Evolutionary conservation across 257 asterid species (phyloP).

Genomic region (Plantago elongata): DNA sequence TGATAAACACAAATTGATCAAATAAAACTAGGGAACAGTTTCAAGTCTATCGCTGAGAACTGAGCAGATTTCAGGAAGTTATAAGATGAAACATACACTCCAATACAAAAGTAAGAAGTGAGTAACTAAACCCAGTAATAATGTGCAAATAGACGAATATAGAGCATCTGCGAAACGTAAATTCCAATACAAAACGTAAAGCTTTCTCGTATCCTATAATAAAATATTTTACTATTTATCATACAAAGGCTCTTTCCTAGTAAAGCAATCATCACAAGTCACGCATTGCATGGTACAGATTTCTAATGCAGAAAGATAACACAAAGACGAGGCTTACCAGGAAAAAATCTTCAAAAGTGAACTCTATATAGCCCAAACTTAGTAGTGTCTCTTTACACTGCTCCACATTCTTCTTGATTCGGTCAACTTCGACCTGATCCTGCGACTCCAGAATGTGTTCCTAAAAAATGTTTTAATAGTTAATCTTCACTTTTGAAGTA

Average conservation of each 20-base stretch:
- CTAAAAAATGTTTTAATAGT: conserved; percentile 32
- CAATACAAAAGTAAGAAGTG: neutral
- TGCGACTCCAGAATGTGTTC: conserved; percentile 81
- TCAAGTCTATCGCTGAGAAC: too few relatives aligned
- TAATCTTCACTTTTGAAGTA: conserved; percentile 16
- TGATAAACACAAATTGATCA: too few relatives aligned
- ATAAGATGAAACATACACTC: neutral
- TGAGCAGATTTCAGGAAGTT: too few relatives aligned
- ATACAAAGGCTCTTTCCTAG: neutral
- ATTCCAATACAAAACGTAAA: neutral
- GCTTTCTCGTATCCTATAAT: neutral
- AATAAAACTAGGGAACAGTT: too few relatives aligned
- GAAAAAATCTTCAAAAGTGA: conserved; percentile 94
- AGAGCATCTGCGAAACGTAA: too few relatives aligned
- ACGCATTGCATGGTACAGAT: too few relatives aligned
- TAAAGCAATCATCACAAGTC: conserved; percentile 7
- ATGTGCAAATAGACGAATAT: too few relatives aligned
- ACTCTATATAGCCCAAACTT: conserved; percentile 84
- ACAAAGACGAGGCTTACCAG: conserved; percentile 30
- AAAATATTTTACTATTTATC: neutral
- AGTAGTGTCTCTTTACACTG: conserved; percentile 81
- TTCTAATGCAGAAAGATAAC: neutral
- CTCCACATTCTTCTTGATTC: conserved; percentile 58
- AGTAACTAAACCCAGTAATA: too few relatives aligned
- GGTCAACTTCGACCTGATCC: conserved; percentile 72